phyloP scores from a whole-genome alignment of 495 filamentous ascomycete genomes.

The Bathelium albidoporum region DNA sequence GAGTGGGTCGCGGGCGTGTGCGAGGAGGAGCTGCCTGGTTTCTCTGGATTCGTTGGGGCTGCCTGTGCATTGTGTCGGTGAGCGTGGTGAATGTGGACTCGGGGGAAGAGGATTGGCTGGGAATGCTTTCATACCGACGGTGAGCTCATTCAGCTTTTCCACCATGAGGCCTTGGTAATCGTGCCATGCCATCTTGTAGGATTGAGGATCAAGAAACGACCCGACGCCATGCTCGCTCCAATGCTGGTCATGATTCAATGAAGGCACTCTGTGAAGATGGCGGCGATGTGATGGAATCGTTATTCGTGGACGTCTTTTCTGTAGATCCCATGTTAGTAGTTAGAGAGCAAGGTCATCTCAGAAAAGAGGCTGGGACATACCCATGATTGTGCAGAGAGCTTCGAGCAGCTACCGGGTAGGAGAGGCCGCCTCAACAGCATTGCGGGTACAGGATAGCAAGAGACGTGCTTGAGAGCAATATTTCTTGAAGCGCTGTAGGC shows the following conservation, averaged over 20 bases:
- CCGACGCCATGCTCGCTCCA: conserved; percentile 52
- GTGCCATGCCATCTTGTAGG: conserved; percentile 67
- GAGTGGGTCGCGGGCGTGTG: conserved; percentile 65
- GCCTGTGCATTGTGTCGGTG: too few relatives aligned
- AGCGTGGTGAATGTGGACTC: background rate
- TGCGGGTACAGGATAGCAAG: conserved; percentile 15
- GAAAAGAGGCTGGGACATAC: conserved; percentile 2
- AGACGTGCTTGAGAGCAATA: background rate
- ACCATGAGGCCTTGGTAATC: conserved; percentile 67
- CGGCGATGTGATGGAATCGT: background rate
- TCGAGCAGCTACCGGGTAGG: conserved; percentile 5
- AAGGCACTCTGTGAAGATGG: conserved; percentile 13
- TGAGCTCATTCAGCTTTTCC: conserved; percentile 62
- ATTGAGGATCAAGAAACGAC: conserved; percentile 53
- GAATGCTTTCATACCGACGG: conserved; percentile 48
- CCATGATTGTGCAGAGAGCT: conserved; percentile 14
- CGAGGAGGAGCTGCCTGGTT: conserved; percentile 58
- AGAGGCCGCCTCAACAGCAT: conserved; percentile 9
- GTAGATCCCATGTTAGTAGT: conserved; percentile 1
- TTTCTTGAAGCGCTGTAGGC: conserved; percentile 2
- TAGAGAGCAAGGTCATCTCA: background rate
- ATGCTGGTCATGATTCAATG: conserved; percentile 41
- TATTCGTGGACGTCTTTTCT: conserved; percentile 3
- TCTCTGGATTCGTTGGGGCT: conserved; percentile 47
- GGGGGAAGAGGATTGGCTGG: background rate